Conservation (phyloP, 176 grass and related monocot species). For the Musa beccarii region DNA sequence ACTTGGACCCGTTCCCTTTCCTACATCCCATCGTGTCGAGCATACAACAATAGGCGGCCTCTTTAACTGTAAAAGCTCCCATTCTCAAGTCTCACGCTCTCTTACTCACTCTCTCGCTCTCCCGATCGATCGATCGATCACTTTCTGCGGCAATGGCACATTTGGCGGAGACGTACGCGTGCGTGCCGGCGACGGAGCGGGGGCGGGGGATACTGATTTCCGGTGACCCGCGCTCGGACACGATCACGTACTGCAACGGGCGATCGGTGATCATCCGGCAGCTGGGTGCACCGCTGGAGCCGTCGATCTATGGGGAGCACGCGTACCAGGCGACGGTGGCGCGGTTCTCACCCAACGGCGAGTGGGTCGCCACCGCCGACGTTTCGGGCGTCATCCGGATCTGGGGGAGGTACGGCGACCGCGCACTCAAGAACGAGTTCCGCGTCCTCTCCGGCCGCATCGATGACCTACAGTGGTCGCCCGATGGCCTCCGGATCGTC, state of each 20-base stretch:
- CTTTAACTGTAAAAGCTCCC: background rate
- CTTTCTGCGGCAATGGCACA: constrained; percentile 36
- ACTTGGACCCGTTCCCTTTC: background rate
- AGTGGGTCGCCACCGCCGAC: constrained; percentile 95
- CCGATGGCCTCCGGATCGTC: constrained; percentile 82
- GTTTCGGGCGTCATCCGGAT: constrained; percentile 66
- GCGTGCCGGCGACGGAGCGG: constrained; percentile 88
- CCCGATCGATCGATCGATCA: background rate
- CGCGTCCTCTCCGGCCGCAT: constrained; percentile 72
- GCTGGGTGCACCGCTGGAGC: constrained; percentile 60
- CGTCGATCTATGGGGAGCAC: constrained; percentile 70
- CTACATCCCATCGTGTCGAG: background rate
- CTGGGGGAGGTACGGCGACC: constrained; percentile 83
- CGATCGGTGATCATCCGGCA: constrained; percentile 84
- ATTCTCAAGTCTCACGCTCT: background rate
- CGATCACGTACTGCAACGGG: constrained; percentile 67
- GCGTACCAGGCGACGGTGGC: constrained; percentile 79
- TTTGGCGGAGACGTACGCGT: constrained; percentile 83
- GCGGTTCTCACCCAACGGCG: constrained; percentile 88
- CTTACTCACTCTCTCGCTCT: background rate
- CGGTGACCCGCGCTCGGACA: constrained; percentile 53
- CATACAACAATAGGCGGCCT: background rate
- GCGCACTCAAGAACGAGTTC: constrained; percentile 93
- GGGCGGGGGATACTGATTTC: constrained; percentile 80
- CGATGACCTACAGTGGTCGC: constrained; percentile 94